Base-by-base conservation (phyloP, 2,329 filamentous ascomycete genomes). In the Colletotrichum graminicola region DNA sequence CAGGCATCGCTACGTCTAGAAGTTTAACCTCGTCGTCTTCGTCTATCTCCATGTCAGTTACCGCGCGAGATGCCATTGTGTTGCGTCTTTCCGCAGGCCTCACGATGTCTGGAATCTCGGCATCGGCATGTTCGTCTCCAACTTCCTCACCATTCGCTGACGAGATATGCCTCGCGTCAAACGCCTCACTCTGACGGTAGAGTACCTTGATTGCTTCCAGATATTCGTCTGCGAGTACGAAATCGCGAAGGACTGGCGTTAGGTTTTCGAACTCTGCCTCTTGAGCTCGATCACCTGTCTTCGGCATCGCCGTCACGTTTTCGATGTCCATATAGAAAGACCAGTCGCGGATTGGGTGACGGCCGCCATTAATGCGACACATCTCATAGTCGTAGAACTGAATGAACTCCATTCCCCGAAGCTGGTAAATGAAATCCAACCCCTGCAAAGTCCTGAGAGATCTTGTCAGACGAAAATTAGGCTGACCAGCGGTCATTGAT, bases 371-470 rank as follows among this genome's bases (percentile, higher is more conserved):
- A 2, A 64, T 23, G 1, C 55, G 18, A 1, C 73, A 69, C 16
- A 74, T 69, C 26, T 81, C 75, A 2, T 80, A 77, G 66, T 87
- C 84, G 67, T 81, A 83, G 63, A 87, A 82, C 0, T 79, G 76
- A 0, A 86, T 68, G n/a, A 75, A 76, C 1, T 76, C 67, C 55
- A 88, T 73, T 0, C 85, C 86, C 1, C 86, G 82, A 5, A 88
- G 81, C 32, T 80, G 76, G 16, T 80, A 76, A 3, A 88, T 51
- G 34, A 82, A 84, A 51, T 87, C 84, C 0, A 84, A 72, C 0
- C 86, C 86, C 34, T 86, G 85, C 0, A 86, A 26, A 0, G 76
- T 81, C 1, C 83, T 77, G 11, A 88, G 75, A 0, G 77, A 75
- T 2, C 86, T 78, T 1, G 68, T 74, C 7, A 67, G 73, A 0